A percentile compares a stretch with the other conserved stretches of the same genome.
phyloP scores from a whole-genome alignment of 2,329 filamentous ascomycete genomes.

The Stylonectria norvegica region DNA sequence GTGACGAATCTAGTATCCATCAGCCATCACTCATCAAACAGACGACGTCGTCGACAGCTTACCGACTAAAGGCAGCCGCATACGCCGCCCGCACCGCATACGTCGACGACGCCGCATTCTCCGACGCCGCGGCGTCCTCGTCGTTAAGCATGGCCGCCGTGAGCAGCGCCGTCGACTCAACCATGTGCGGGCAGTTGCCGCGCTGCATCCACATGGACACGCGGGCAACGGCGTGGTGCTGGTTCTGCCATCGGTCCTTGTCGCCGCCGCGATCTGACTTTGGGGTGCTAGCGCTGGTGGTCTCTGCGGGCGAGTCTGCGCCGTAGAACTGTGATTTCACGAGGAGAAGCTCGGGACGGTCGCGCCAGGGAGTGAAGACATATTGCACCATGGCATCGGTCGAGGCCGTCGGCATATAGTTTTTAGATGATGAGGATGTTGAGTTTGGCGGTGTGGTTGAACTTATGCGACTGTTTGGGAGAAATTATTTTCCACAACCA shows the following conservation, averaged over 20 bases:
- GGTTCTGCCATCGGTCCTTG: slow-evolving; percentile 10
- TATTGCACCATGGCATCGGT: slow-evolving; percentile 60
- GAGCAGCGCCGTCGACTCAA: slow-evolving; percentile 74
- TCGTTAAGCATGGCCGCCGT: slow-evolving; percentile 67
- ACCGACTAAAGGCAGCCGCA: slow-evolving; percentile 71
- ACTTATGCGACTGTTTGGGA: no score
- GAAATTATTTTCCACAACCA: no score
- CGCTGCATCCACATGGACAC: slow-evolving; percentile 69
- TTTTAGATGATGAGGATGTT: no score
- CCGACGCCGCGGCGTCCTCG: slow-evolving; percentile 33
- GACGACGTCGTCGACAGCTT: slow-evolving; percentile 38
- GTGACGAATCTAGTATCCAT: slow-evolving; percentile 73
- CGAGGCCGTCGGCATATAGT: no score
- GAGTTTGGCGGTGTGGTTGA: no score
- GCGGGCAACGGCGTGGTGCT: slow-evolving; percentile 51
- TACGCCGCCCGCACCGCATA: slow-evolving; percentile 68
- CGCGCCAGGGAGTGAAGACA: slow-evolving; percentile 71
- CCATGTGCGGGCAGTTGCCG: slow-evolving; percentile 71
- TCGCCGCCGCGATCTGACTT: slow-evolving; percentile 1
- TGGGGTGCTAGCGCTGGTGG: slow-evolving; percentile 5
- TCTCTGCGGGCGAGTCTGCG: slow-evolving; percentile 10
- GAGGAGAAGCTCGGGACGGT: slow-evolving; percentile 60
- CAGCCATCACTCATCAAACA: neutral
- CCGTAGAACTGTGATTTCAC: slow-evolving; percentile 64
- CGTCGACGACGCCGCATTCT: slow-evolving; percentile 40